Base-by-base conservation (phyloP, 31 red algal genomes). In the Bonnemaisonia californica region DNA sequence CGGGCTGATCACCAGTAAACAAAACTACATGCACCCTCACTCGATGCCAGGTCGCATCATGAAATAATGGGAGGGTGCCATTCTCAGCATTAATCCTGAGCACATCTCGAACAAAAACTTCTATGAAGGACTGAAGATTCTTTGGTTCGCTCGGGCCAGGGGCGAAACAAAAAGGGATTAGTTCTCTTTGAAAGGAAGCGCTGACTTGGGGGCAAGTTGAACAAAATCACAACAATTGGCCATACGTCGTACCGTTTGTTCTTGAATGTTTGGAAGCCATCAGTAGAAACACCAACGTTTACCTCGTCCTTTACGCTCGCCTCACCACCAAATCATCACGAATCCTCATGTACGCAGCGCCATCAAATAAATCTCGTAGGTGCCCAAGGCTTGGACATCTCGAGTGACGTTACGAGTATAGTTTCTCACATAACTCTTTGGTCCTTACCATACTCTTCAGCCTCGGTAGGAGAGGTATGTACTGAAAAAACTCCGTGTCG, bases 181-280 rank as follows among this genome's bases (percentile, higher is more conserved):
- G n/a, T n/a, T n/a, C n/a, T n/a, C n/a, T n/a, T n/a, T n/a, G n/a
- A n/a, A n/a, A n/a, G n/a, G n/a, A n/a, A 70, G 8, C 66, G 66
- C 28, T 39, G 4, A 7, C 4, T 11, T 16, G 66, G 66, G 9
- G 66, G 66, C 9, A 70, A 33, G 32, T 70, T 70, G 12, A 70
- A 38, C 18, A 70, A 32, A 23, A 41, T 41, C 29, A 8, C 12
- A 36, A 34, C 4, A 8, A 70, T 36, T 22, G 66, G 66, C 66
- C 66, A 70, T 18, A 70, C 66, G 36, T 70, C 66, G 36, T 36
- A 36, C 4, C 27, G 12, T 7, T 70, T 70, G 66, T 70, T 70
- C 39, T 41, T 34, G 66, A 70, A 70, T 8, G 66, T 11, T 41
- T 70, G 66, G 66, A 70, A 70, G 5, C 66, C 66, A 41, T 70